Evolutionary conservation across 176 grass and related monocot genomes (phyloP).

Genomic region (Juncus effusus): DNA sequence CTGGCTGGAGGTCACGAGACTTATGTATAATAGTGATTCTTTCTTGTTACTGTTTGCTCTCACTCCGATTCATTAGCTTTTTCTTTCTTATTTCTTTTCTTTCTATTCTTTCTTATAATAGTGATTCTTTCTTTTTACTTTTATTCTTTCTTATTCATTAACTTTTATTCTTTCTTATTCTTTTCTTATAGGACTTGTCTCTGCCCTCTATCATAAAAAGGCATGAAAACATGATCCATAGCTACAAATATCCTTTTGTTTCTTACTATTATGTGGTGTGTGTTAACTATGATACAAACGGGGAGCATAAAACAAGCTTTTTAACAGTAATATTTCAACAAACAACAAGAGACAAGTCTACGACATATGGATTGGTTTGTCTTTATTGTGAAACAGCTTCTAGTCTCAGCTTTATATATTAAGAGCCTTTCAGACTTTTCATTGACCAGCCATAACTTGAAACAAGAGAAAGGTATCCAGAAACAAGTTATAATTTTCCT

Average conservation of each 20-base stretch:
- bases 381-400: constrained; percentile 12
- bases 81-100: no score
- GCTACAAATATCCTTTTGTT: constrained; percentile 5
- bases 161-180: no score
- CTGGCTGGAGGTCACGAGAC: no score
- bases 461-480: constrained; percentile 4
- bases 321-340: no score
- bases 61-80: no score
- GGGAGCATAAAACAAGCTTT: neutral
- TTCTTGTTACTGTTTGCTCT: no score
- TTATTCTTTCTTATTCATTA: no score
- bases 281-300: neutral
- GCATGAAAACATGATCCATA: neutral
- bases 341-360: neutral
- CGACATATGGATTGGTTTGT: neutral
- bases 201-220: constrained; percentile 11
- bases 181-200: no score
- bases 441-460: constrained; percentile 8
- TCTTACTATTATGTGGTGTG: no score
- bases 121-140: no score
- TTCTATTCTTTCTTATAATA: no score
- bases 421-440: neutral
- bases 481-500: neutral
- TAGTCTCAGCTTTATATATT: constrained; percentile 4
- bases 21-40: no score